phyloP scores from a whole-genome alignment of 2,329 filamentous ascomycete species.

The Byssothecium circinans region DNA sequence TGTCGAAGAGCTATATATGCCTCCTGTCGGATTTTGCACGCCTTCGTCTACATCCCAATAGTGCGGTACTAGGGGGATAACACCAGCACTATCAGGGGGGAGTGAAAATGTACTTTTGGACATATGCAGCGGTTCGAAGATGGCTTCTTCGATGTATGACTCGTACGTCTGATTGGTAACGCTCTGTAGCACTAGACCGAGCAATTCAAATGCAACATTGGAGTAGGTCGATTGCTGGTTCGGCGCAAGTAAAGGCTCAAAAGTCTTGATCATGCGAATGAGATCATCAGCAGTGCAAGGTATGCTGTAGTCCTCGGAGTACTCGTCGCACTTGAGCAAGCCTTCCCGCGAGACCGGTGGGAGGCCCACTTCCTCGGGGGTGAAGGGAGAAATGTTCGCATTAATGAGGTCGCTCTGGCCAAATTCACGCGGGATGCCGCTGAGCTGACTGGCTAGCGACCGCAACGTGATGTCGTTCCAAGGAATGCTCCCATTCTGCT shows the following conservation, averaged over 20 bases:
- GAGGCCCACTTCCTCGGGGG: constrained; percentile 31
- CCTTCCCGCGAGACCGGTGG: constrained; percentile 38
- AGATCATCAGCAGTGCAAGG: constrained; percentile 31
- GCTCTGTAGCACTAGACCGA: constrained; percentile 46
- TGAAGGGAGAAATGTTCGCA: constrained; percentile 7
- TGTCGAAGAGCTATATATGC: constrained; percentile 45
- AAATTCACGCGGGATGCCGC: constrained; percentile 47
- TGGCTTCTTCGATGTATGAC: constrained; percentile 43
- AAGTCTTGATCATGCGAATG: constrained; percentile 25
- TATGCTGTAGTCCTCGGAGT: constrained; percentile 31
- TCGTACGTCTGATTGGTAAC: constrained; percentile 42
- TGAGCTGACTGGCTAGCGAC: constrained; percentile 47
- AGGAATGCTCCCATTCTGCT: constrained; percentile 33
- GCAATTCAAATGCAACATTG: constrained; percentile 46
- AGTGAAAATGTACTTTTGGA: constrained; percentile 27
- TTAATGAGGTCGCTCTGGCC: constrained; percentile 36
- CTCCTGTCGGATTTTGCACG: constrained; percentile 48
- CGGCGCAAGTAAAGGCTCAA: constrained; percentile 44
- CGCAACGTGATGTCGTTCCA: constrained; percentile 50
- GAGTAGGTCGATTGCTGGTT: constrained; percentile 49
- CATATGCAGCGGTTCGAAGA: constrained; percentile 44
- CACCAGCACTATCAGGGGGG: constrained; percentile 41
- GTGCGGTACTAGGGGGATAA: constrained; percentile 40
- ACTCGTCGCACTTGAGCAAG: constrained; percentile 41
- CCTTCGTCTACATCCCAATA: constrained; percentile 49